These are phyloP conservation scores for Leishmania turanica DNA, from an alignment of 208 protist genomes.

Conservation along the genomic window DNA sequence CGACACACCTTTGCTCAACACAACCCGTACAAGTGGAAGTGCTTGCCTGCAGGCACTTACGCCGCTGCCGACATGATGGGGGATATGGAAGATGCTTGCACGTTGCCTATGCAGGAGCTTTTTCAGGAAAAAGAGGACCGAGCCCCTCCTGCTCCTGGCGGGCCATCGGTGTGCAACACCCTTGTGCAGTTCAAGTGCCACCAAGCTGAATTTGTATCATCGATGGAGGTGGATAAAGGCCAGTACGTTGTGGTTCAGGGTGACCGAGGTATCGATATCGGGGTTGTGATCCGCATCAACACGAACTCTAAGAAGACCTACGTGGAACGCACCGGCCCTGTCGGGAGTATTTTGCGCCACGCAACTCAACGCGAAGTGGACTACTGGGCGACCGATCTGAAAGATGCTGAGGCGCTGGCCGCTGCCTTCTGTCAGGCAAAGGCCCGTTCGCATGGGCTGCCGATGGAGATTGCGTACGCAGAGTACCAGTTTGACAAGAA, in stretches of 20 bases:
- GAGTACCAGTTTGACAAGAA: conserved; percentile 95
- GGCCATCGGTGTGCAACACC: conserved; percentile 43
- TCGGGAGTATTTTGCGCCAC: conserved; percentile 65
- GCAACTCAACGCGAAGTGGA: conserved; percentile 88
- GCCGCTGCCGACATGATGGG: conserved; percentile 25
- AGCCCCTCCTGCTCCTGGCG: conserved; percentile 28
- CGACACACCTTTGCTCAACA: conserved; percentile 29
- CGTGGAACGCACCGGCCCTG: conserved; percentile 59
- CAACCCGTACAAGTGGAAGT: conserved; percentile 80
- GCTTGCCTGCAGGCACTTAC: conserved; percentile 40
- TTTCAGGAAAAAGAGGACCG: conserved; percentile 48
- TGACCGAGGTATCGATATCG: conserved; percentile 90
- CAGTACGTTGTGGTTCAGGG: conserved; percentile 90
- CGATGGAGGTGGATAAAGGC: conserved; percentile 56
- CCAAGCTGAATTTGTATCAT: conserved; percentile 74
- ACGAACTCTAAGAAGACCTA: conserved; percentile 44
- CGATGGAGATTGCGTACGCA: conserved; percentile 84
- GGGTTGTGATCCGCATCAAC: conserved; percentile 82
- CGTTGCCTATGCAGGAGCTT: conserved; percentile 33
- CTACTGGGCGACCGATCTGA: conserved; percentile 84
- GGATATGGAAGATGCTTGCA: neutral
- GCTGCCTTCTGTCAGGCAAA: conserved; percentile 69
- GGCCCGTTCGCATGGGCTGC: conserved; percentile 57
- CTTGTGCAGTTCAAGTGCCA: conserved; percentile 92
- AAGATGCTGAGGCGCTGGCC: conserved; percentile 76